Evolutionary conservation across 139 green algal species (phyloP), one percentile per base, ranked within the genome.

Genomic region (Micractinium conductrix): DNA sequence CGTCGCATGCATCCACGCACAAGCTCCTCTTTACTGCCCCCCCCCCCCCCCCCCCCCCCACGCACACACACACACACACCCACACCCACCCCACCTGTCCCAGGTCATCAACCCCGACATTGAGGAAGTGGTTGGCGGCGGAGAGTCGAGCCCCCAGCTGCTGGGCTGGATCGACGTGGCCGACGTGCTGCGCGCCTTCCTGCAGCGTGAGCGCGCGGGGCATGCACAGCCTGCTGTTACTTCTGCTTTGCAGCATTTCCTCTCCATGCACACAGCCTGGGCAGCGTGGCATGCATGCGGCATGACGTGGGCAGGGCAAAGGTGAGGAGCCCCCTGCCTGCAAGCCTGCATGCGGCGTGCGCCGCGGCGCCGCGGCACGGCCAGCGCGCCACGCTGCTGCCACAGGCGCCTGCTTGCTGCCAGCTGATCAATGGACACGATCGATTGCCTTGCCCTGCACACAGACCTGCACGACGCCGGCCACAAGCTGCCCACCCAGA

Each of bases 91-190:
- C n/a, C 9, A 21, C 62, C 69, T 26, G 2, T 2, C 40, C 35
- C 75, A 81, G 75, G 87, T 91, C 17, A 55, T 91, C 6, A 37
- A 28, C 1, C 62, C 87, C 17, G 85, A 87, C 84, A 50, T 91
- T 1, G 93, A 96, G 67, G 93, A 96, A 78, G 40, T 93, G 55
- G 81, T 79, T 37, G 81, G 80, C 33, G 74, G 76, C 33, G 68
- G 53, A 10, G 44, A 87, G 22, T 72, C 70, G 58, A 73, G 78
- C 33, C 92, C 90, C 5, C 78, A 79, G 21, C 87, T 96, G 40
- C 80, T 94, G 33, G 92, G 93, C 30, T 96, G 93, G 93, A 53
- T 95, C 17, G 89, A 91, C 38, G 79, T 95, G 37, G 45, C 62
- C n/a, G 85, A 90, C 74, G 88, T 94, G 17, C 87, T 95, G 35